Evolutionary conservation across 345 rosid species (phyloP).

Genomic region (Citrus sinensis): DVS_A1.0 CM039164.1:2814001-2814500

Average conservation of each 20-base stretch:
- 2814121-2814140: too few species aligned
- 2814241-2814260: neutral
- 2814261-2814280: neutral
- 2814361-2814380: too few species aligned
- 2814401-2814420: neutral
- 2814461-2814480: conserved; percentile 10
- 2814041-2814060: too few species aligned
- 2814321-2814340: neutral
- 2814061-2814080: too few species aligned
- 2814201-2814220: neutral
- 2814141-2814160: neutral
- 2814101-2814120: too few species aligned
- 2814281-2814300: neutral
- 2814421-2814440: too few species aligned
- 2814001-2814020: too few species aligned
- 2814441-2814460: conserved; percentile 2
- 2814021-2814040: too few species aligned
- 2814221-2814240: neutral
- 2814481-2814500: neutral
- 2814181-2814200: too few species aligned
- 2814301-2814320: neutral
- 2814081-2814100: rapidly evolving
- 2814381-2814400: too few species aligned
- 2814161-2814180: too few species aligned
- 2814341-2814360: neutral